Percentiles rank a stretch among this genome's conserved stretches.
phyloP scores from a whole-genome alignment of 2,329 filamentous ascomycete genomes.

The Fusarium poae region DNA sequence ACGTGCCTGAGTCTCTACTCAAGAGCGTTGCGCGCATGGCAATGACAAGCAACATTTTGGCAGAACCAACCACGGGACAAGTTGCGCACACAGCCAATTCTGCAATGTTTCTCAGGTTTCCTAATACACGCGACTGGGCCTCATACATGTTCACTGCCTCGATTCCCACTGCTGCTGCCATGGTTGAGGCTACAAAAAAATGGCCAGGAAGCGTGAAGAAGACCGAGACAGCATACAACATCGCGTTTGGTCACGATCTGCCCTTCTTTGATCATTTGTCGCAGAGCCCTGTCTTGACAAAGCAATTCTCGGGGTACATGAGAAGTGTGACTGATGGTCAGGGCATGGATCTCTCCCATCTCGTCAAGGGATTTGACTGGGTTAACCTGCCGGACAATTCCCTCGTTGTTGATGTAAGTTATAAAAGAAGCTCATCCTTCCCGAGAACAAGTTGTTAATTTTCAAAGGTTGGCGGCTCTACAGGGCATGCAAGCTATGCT shows the following conservation, averaged over 20 bases:
- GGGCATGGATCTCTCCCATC: slow-evolving; percentile 10
- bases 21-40: slow-evolving; percentile 17
- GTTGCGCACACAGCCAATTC: slow-evolving; percentile 9
- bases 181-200: slow-evolving; percentile 6
- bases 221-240: slow-evolving; percentile 14
- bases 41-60: slow-evolving; percentile 8
- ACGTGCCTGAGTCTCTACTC: slow-evolving; percentile 3
- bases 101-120: slow-evolving; percentile 1
- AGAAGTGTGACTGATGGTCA: slow-evolving; percentile 1
- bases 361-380: slow-evolving; percentile 10
- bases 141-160: slow-evolving; percentile 14
- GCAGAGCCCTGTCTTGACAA: neutral
- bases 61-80: neutral
- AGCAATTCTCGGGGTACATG: slow-evolving; percentile 19
- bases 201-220: slow-evolving; percentile 10
- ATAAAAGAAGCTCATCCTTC: no score
- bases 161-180: slow-evolving; percentile 7
- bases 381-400: neutral
- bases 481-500: slow-evolving; percentile 9
- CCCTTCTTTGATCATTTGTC: slow-evolving; percentile 17
- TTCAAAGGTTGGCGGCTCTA: slow-evolving; percentile 9
- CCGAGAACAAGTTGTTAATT: neutral
- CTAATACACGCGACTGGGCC: slow-evolving; percentile 15
- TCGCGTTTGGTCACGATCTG: slow-evolving; percentile 6
- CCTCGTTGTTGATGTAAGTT: slow-evolving; percentile 10